A percentile compares a stretch with the other conserved stretches of the same genome.
Evolutionary conservation across 176 grass and related monocot species (phyloP).

Genomic region (Carex cristatella): DNA sequence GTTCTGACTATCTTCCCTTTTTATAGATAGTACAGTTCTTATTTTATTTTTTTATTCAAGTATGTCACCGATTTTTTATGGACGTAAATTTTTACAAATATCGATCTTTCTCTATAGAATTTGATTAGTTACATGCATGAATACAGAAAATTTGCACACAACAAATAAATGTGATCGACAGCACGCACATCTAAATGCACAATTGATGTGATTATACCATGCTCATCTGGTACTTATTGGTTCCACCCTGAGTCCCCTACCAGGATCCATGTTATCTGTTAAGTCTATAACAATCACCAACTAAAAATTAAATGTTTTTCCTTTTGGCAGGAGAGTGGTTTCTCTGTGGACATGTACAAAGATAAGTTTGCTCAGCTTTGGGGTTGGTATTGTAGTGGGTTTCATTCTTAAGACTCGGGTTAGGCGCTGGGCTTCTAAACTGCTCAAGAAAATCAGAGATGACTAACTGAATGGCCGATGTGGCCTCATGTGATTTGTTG

Average conservation of each 20-base stretch:
- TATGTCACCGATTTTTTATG: not conserved
- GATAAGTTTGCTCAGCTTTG: slow-evolving; percentile 50
- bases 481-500: not conserved
- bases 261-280: not conserved
- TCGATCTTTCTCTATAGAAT: not conserved
- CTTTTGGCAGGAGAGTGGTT: slow-evolving; percentile 41
- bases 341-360: slow-evolving; percentile 61
- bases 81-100: not conserved
- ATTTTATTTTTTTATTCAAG: not conserved
- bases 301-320: not conserved
- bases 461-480: slow-evolving; percentile 6
- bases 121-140: not conserved
- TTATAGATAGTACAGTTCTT: not conserved
- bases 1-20: not conserved
- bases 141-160: not conserved
- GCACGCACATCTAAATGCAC: not conserved
- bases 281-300: not conserved
- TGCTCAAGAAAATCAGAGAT: slow-evolving; percentile 73
- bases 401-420: slow-evolving; percentile 64
- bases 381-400: slow-evolving; percentile 51
- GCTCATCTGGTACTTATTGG: not conserved
- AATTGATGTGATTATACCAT: not conserved
- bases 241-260: not conserved
- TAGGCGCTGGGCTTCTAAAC: slow-evolving; percentile 46
- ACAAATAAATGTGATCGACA: not conserved